These are phyloP conservation scores for Coelastrella sp. DNA, from an alignment of 139 green algal genomes.

Conservation along the genomic window DNA sequence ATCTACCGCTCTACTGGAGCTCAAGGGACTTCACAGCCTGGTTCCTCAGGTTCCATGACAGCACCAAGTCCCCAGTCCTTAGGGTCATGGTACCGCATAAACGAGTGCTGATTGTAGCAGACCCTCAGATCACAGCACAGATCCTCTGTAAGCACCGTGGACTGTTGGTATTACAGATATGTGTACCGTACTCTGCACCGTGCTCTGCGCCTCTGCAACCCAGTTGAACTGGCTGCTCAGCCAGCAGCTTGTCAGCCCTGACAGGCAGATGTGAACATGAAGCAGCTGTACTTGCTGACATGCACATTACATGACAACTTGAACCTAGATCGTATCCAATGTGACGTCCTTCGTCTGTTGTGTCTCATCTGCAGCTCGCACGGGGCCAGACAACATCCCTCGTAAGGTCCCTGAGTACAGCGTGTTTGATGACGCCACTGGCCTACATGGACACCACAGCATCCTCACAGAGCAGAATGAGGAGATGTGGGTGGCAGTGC, in stretches of 20 bases:
- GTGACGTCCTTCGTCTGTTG: background rate
- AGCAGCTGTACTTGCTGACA: too few species aligned
- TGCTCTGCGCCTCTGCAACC: too few species aligned
- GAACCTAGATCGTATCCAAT: too few species aligned
- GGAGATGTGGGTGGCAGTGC: slow-evolving; percentile 41
- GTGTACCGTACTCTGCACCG: too few species aligned
- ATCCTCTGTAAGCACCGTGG: slow-evolving; percentile 6
- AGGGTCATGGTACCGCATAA: slow-evolving; percentile 5
- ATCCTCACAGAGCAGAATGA: slow-evolving; percentile 39
- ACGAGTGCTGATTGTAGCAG: slow-evolving; percentile 17
- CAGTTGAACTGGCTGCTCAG: too few species aligned
- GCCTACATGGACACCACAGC: slow-evolving; percentile 46
- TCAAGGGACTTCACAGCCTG: slow-evolving; percentile 30
- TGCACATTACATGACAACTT: too few species aligned
- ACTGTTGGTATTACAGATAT: too few species aligned
- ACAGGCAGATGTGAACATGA: too few species aligned
- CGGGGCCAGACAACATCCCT: background rate
- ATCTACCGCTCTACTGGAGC: slow-evolving; percentile 32
- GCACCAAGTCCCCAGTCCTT: slow-evolving; percentile 14
- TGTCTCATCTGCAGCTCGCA: slow-evolving; percentile 8
- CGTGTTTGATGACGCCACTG: slow-evolving; percentile 35
- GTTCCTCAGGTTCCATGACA: slow-evolving; percentile 43
- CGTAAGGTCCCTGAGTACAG: slow-evolving; percentile 46
- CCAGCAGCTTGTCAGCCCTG: too few species aligned
- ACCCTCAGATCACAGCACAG: slow-evolving; percentile 7